These are phyloP conservation scores for Daldinia grandis DNA, from an alignment of 495 filamentous ascomycete species.

Conservation along the genomic window DNA sequence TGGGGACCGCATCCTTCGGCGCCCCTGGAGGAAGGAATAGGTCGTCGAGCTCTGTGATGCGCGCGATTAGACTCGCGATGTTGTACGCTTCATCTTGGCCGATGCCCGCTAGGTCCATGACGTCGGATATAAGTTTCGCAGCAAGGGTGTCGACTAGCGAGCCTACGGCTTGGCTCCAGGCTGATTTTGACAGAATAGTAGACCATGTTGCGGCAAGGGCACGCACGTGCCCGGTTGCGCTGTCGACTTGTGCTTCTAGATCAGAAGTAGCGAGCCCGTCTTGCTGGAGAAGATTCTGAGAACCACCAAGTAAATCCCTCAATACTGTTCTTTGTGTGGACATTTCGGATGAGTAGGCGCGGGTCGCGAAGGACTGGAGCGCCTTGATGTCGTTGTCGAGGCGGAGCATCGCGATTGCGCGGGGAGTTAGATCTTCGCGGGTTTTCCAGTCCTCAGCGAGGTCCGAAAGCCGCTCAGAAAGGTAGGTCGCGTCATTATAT, in stretches of 20 bases:
- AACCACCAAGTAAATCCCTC: conserved; percentile 80
- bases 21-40: conserved; percentile 68
- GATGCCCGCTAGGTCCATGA: conserved; percentile 87
- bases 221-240: conserved; percentile 72
- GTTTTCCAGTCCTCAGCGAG: conserved; percentile 62
- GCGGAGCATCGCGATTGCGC: conserved; percentile 62
- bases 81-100: conserved; percentile 85
- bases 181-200: conserved; percentile 79
- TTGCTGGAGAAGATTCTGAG: conserved; percentile 60
- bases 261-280: conserved; percentile 57
- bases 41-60: conserved; percentile 75
- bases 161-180: conserved; percentile 84
- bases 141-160: conserved; percentile 81
- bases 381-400: conserved; percentile 75
- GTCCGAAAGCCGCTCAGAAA: conserved; percentile 75
- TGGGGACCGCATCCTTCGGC: conserved; percentile 58
- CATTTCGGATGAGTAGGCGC: conserved; percentile 89
- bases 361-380: conserved; percentile 80
- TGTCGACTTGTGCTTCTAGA: conserved; percentile 74
- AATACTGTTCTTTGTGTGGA: conserved; percentile 83
- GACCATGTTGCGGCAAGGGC: conserved; percentile 79
- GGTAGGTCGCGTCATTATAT: conserved; percentile 89
- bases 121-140: conserved; percentile 81
- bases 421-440: conserved; percentile 53
- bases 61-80: conserved; percentile 74